Conservation (phyloP, 2,329 filamentous ascomycete species). For the Verticillium alfalfae region DNA sequence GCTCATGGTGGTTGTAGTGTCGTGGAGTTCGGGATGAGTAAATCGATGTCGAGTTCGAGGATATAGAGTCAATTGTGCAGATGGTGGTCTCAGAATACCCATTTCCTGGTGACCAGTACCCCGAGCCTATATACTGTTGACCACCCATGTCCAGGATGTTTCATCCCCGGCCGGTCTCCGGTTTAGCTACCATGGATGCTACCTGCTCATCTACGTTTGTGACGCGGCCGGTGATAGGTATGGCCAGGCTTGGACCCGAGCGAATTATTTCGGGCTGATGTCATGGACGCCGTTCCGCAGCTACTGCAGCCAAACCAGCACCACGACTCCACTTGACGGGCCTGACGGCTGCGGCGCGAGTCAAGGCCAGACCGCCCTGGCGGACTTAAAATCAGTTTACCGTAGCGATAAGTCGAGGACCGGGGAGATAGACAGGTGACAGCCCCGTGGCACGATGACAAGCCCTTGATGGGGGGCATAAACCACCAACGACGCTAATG, state of each 20-base stretch:
- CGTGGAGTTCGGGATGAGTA: not conserved
- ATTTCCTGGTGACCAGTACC: not conserved
- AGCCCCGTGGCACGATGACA: too few species aligned
- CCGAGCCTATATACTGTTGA: not conserved
- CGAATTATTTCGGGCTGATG: not conserved
- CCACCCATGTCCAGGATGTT: not conserved
- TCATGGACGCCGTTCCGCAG: not conserved
- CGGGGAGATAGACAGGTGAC: not conserved
- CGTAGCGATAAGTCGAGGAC: too few species aligned
- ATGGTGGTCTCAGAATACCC: not conserved
- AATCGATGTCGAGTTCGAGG: not conserved
- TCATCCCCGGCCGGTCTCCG: too few species aligned
- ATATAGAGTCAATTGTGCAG: not conserved
- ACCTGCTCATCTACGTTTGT: not conserved
- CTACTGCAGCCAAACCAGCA: not conserved
- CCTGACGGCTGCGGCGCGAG: not conserved
- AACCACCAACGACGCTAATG: too few species aligned
- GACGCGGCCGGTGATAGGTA: not conserved
- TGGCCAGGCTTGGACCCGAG: not conserved
- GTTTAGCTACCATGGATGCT: not conserved
- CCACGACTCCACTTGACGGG: not conserved
- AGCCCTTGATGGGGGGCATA: too few species aligned
- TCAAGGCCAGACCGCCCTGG: not conserved
- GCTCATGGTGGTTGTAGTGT: slow-evolving; percentile 20
- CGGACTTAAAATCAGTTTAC: too few species aligned